phyloP scores from a whole-genome alignment of 306 rosid genomes.

The Elaeagnus macrophylla region DNA sequence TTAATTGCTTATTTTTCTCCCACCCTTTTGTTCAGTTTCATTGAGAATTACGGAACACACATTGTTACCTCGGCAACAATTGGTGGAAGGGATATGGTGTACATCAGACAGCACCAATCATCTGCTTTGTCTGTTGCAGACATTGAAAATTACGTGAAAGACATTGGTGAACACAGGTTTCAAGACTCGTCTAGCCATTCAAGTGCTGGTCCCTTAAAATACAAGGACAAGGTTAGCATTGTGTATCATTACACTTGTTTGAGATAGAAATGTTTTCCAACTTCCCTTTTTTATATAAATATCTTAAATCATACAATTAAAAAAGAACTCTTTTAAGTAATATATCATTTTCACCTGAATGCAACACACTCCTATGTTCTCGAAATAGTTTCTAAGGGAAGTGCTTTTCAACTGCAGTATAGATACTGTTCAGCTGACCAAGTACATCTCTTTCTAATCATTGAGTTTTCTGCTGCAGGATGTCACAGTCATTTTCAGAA shows the following conservation, averaged over 20 bases:
- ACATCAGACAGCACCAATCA: constrained; percentile 88
- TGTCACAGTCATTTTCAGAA: constrained; percentile 92
- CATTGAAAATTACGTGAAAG: constrained; percentile 69
- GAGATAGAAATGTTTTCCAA: neutral
- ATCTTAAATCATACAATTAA: no score
- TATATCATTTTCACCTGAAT: constrained; percentile 2
- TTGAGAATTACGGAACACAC: constrained; percentile 94
- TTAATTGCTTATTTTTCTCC: neutral
- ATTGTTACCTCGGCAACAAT: constrained; percentile 86
- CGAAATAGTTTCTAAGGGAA: neutral
- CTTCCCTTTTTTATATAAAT: neutral
- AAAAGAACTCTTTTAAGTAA: neutral
- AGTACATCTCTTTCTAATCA: neutral
- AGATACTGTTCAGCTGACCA: constrained; percentile 13
- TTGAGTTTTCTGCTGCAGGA: constrained; percentile 50
- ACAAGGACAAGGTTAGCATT: constrained; percentile 88
- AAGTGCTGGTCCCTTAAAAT: constrained; percentile 61
- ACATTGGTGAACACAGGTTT: constrained; percentile 79
- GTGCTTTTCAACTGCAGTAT: neutral
- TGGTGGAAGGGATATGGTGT: constrained; percentile 91
- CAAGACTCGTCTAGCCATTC: constrained; percentile 39
- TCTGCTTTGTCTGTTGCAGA: constrained; percentile 64
- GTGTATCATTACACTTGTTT: neutral
- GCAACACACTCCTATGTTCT: constrained; percentile 2
- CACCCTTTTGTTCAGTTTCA: constrained; percentile 61